Evolutionary conservation across 345 rosid species (phyloP).

Genomic region (Aurinia saxatilis): DNA sequence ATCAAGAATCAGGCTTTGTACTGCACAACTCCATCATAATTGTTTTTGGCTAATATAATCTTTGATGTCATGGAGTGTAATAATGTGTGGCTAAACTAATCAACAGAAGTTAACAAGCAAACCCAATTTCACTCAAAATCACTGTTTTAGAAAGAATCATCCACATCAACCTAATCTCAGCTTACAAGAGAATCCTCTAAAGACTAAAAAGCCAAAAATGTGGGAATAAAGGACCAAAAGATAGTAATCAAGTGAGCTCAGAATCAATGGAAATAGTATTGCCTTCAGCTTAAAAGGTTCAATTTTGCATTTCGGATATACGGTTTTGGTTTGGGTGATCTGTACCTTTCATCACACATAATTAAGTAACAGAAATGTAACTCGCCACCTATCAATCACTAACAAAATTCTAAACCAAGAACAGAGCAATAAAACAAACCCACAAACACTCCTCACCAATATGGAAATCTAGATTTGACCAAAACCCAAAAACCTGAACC

Average conservation of each 20-base stretch:
- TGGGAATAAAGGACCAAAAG: too few species aligned
- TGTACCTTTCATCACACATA: background rate
- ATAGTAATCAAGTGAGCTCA: background rate
- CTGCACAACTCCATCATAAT: background rate
- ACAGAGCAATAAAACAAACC: background rate
- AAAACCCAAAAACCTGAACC: background rate
- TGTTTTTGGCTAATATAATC: too few species aligned
- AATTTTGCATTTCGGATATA: background rate
- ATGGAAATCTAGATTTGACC: background rate
- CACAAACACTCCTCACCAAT: background rate
- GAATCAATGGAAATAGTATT: background rate
- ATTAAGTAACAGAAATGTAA: background rate
- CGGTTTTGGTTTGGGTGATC: background rate
- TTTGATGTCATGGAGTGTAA: too few species aligned
- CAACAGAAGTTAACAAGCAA: too few species aligned
- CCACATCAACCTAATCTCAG: background rate
- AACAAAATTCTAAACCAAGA: background rate
- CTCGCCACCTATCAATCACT: background rate
- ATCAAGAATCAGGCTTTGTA: too few species aligned
- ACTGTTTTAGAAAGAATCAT: background rate
- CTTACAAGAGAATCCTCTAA: background rate
- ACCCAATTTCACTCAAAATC: too few species aligned
- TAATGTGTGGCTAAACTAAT: too few species aligned
- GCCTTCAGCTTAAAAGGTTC: background rate
- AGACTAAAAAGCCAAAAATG: background rate